These are phyloP conservation scores for Colletotrichum chlorophyti DNA, from an alignment of 2,329 filamentous ascomycete species.

Conservation along the genomic window DNA sequence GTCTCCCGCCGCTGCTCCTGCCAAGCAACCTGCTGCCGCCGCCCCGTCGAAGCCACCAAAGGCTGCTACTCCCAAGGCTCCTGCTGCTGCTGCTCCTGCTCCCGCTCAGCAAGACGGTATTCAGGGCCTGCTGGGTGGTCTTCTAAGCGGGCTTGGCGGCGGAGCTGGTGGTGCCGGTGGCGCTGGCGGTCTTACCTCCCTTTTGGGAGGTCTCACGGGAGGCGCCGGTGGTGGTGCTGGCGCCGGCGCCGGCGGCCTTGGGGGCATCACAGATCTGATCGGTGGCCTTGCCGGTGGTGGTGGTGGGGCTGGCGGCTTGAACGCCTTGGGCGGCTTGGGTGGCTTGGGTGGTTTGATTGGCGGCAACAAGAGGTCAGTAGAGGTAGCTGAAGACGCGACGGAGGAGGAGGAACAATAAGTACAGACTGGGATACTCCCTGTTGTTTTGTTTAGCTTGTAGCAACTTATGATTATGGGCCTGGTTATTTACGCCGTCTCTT, in stretches of 20 bases:
- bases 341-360: not conserved
- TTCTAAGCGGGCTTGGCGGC: slow-evolving; percentile 1
- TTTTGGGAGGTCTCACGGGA: slow-evolving; percentile 2
- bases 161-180: slow-evolving; percentile 5
- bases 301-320: not conserved
- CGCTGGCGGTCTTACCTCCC: not conserved
- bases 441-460: slow-evolving; percentile 19
- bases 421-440: slow-evolving; percentile 17
- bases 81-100: not conserved
- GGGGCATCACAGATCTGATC: not conserved
- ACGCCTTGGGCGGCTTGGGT: not conserved
- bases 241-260: not conserved
- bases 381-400: slow-evolving; percentile 11
- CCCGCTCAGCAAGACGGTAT: slow-evolving; percentile 10
- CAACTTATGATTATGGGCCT: slow-evolving; percentile 10
- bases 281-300: not conserved
- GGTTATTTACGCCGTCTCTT: no score
- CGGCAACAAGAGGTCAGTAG: not conserved
- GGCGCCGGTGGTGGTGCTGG: slow-evolving; percentile 5
- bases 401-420: slow-evolving; percentile 8
- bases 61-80: not conserved
- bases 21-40: not conserved
- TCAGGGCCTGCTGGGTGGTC: slow-evolving; percentile 4
- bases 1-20: not conserved
- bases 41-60: no score